Evolutionary conservation across 495 filamentous ascomycete genomes (phyloP).

Genomic region (Aspergillus baeticus): DNA sequence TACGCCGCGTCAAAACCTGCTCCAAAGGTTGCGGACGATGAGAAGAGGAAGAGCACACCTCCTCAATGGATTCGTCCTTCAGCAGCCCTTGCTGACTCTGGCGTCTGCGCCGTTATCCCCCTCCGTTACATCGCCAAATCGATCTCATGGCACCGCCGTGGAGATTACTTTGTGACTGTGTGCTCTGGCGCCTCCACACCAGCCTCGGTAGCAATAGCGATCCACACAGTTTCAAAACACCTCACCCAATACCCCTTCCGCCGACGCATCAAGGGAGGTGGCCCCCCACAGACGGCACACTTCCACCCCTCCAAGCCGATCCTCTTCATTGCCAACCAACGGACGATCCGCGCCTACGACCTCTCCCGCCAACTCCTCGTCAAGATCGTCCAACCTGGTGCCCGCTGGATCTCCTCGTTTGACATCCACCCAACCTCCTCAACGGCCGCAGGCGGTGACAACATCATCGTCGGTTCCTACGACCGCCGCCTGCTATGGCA

Average conservation of each 20-base stretch:
- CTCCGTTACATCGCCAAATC: conserved; percentile 83
- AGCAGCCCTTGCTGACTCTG: conserved; percentile 67
- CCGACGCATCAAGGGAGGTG: conserved; percentile 67
- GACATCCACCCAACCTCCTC: conserved; percentile 78
- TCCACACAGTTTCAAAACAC: conserved; percentile 94
- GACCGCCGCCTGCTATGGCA: conserved; percentile 95
- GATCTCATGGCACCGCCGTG: conserved; percentile 91
- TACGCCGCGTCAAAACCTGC: conserved; percentile 72
- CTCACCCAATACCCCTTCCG: conserved; percentile 92
- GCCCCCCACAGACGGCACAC: conserved; percentile 81
- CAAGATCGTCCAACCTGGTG: conserved; percentile 88
- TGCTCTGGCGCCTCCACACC: conserved; percentile 70
- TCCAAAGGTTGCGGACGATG: conserved; percentile 53
- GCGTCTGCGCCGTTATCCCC: conserved; percentile 73
- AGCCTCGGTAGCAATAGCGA: conserved; percentile 72
- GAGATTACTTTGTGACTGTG: conserved; percentile 92
- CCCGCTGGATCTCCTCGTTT: conserved; percentile 91
- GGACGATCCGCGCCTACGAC: conserved; percentile 88
- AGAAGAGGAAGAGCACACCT: conserved; percentile 72
- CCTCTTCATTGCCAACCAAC: conserved; percentile 94
- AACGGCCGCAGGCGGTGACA: conserved; percentile 68
- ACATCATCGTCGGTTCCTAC: conserved; percentile 90
- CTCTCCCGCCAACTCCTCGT: conserved; percentile 82
- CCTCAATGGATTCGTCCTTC: conserved; percentile 82
- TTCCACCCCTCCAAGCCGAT: conserved; percentile 93